phyloP scores from a whole-genome alignment of 2,329 filamentous ascomycete genomes.

The Verticillium nonalfalfae region DNA sequence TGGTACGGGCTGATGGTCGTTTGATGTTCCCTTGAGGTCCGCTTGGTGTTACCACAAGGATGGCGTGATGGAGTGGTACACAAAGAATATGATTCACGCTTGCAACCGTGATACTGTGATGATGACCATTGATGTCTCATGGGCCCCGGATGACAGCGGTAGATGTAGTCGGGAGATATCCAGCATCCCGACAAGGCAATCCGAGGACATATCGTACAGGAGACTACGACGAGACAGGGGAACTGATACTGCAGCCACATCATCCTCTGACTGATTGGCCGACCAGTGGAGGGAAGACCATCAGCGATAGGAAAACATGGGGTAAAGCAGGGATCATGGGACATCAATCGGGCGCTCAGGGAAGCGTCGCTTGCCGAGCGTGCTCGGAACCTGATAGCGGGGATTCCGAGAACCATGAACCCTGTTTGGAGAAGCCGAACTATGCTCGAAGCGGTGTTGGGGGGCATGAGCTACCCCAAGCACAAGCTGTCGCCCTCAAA shows the following conservation, averaged over 20 bases:
- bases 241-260: neutral
- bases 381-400: neutral
- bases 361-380: neutral
- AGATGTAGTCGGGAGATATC: slow-evolving; percentile 1
- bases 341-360: neutral
- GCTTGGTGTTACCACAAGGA: neutral
- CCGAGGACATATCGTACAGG: neutral
- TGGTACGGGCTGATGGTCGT: neutral
- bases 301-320: neutral
- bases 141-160: neutral
- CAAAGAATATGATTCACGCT: neutral
- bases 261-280: neutral
- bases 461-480: neutral
- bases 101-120: neutral
- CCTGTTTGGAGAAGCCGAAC: neutral
- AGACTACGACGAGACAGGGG: neutral
- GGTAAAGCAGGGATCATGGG: neutral
- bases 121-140: neutral
- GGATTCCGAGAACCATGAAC: neutral
- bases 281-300: neutral
- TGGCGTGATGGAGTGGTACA: neutral
- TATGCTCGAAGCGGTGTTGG: neutral
- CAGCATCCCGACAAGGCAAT: neutral
- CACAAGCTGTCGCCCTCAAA: neutral
- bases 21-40: neutral